Base-by-base conservation (phyloP, 148 eudicot genomes). In the Chenopodium formosanum region DNA sequence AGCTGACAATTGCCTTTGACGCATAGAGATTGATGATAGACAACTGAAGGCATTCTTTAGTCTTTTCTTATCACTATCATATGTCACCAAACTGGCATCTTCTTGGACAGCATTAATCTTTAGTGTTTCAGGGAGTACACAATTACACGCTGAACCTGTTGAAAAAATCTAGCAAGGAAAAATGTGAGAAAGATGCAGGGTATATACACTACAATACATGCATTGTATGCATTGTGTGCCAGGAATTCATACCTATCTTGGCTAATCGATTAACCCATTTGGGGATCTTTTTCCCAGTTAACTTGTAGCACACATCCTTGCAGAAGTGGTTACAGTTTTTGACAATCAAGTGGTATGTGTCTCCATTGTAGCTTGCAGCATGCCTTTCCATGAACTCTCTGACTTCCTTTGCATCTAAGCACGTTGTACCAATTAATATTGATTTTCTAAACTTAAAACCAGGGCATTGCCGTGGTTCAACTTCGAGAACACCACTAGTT, bases 271-370 rank as follows among this genome's bases (percentile, higher is more conserved):
- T 94, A 0, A 94, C 97, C 98, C 98, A 94, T 81, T 87, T 87
- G 1, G 98, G 98, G 79, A 94, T 94, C 53, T 84, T 83, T 83
- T 94, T 92, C 81, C 92, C 93, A 0, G 97, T 91, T 48, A 94
- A 84, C 83, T 87, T 85, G 86, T 88, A 81, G 82, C 97, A 93
- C 58, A 91, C 83, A 66, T 94, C 98, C 82, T 91, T 91, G 91
- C 95, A 94, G 81, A 92, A 94, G 81, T 94, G 98, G 82, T 94
- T 94, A 84, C 98, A 94, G 79, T 94, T 94, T 81, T 91, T 94
- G 70, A 85, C 91, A 63, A 94, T 93, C 84, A 94, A 89, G 82
- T 93, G 94, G 85, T 94, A 94, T 8, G 93, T 88, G 75, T 93
- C 94, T n/a, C 98, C 98, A 69, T 91, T 89, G 84, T 94, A 94